Conservation (phyloP, 805 yeast species). For the Saitoella complicata region DNA sequence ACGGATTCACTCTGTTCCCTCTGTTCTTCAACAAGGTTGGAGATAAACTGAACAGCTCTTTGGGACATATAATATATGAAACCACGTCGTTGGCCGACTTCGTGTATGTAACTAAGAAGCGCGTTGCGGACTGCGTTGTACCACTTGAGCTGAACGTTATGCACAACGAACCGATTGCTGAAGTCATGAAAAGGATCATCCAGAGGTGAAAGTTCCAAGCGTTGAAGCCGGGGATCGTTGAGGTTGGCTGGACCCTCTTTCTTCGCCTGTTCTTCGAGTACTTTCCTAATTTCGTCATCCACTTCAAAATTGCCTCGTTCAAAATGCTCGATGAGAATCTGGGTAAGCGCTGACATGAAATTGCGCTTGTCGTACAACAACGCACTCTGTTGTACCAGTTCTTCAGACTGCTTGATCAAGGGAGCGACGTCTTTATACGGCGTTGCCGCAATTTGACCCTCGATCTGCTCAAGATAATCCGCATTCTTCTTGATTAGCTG, state of each 20-base stretch:
- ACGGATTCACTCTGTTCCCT: not conserved
- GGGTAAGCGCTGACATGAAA: too few species aligned
- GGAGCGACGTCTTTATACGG: too few species aligned
- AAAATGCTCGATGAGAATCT: too few species aligned
- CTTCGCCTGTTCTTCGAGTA: too few species aligned
- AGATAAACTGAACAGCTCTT: slow-evolving; percentile 34
- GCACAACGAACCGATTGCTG: slow-evolving; percentile 56
- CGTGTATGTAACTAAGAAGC: slow-evolving; percentile 41
- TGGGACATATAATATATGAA: slow-evolving; percentile 29
- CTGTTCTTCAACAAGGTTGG: slow-evolving; percentile 31
- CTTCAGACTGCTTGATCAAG: too few species aligned
- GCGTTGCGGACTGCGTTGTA: slow-evolving; percentile 50
- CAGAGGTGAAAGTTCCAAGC: not conserved
- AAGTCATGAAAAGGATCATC: slow-evolving; percentile 19
- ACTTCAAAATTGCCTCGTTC: too few species aligned
- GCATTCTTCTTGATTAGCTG: slow-evolving; percentile 21
- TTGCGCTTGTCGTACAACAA: too few species aligned
- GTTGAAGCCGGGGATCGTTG: too few species aligned
- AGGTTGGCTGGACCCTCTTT: too few species aligned
- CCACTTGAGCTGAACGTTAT: slow-evolving; percentile 66
- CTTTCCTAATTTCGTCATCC: too few species aligned
- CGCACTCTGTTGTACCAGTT: too few species aligned
- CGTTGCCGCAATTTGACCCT: not conserved
- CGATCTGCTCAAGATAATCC: slow-evolving; percentile 3
- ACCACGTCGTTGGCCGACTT: slow-evolving; percentile 30